phyloP scores from a whole-genome alignment of 352 stramenopile species.

The Phytophthora foliorum region DNA sequence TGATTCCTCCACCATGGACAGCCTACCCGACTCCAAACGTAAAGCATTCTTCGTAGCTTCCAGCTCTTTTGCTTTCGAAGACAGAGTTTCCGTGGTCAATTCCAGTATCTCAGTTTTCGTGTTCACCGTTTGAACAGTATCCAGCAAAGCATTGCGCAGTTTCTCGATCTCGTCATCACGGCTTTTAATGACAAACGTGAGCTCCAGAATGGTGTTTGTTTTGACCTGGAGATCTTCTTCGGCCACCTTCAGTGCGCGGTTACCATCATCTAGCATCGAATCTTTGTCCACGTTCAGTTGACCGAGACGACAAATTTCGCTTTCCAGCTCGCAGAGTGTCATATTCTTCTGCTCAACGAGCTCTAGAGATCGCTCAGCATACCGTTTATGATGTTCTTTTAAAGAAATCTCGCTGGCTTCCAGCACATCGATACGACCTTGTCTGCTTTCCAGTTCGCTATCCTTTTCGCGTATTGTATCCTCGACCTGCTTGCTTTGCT shows the following conservation, averaged over 20 bases:
- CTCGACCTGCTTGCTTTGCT: slow-evolving; percentile 45
- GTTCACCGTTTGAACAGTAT: slow-evolving; percentile 64
- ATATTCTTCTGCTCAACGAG: slow-evolving; percentile 52
- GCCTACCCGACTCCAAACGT: slow-evolving; percentile 58
- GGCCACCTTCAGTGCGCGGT: slow-evolving; percentile 38
- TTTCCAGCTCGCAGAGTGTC: slow-evolving; percentile 46
- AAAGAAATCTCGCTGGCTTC: slow-evolving; percentile 34
- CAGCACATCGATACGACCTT: slow-evolving; percentile 33
- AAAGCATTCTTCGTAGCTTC: slow-evolving; percentile 64
- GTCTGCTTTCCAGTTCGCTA: slow-evolving; percentile 30
- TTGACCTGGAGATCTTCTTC: slow-evolving; percentile 63
- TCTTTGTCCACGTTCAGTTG: slow-evolving; percentile 28
- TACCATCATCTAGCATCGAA: slow-evolving; percentile 34
- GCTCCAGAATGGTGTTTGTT: slow-evolving; percentile 68
- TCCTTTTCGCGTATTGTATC: slow-evolving; percentile 35
- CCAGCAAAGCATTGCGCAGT: slow-evolving; percentile 55
- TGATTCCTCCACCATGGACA: slow-evolving; percentile 69
- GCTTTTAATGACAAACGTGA: slow-evolving; percentile 84
- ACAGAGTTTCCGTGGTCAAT: slow-evolving; percentile 66
- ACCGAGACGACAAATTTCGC: slow-evolving; percentile 35
- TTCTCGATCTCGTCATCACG: slow-evolving; percentile 77
- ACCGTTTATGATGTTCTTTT: slow-evolving; percentile 13
- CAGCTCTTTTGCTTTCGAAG: slow-evolving; percentile 68
- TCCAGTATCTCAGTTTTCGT: slow-evolving; percentile 77
- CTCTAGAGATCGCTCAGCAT: slow-evolving; percentile 32